phyloP scores from a whole-genome alignment of 2,329 filamentous ascomycete species.

The Diaporthe sp. region DNA sequence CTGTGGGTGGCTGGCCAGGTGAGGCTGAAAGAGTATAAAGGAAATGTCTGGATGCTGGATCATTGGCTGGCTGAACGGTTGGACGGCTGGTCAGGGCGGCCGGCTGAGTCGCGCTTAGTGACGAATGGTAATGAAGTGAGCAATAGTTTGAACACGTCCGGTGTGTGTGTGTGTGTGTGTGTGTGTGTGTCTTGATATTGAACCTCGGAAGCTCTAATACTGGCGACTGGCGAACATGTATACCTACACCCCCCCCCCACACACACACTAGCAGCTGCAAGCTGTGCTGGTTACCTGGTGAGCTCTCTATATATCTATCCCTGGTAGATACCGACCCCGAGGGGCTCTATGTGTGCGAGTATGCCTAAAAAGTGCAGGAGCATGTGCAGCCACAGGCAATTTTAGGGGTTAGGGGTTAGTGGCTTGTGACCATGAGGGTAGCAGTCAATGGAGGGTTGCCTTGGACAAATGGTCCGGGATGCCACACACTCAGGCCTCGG shows the following conservation, averaged over 20 bases:
- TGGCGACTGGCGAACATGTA: neutral
- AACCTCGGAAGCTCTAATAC: neutral
- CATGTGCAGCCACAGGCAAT: neutral
- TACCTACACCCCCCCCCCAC: neutral
- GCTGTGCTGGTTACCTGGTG: neutral
- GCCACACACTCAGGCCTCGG: no score
- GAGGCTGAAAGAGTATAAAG: constrained; percentile 30
- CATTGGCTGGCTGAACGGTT: neutral
- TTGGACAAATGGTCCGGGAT: no score
- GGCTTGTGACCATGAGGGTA: neutral
- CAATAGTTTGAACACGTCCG: neutral
- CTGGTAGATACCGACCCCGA: neutral
- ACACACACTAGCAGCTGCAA: no score
- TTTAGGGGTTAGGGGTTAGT: neutral
- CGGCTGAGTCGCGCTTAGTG: constrained; percentile 8
- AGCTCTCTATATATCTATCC: neutral
- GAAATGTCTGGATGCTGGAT: neutral
- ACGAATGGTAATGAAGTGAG: constrained; percentile 8
- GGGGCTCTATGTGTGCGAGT: neutral
- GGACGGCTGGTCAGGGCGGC: constrained; percentile 12
- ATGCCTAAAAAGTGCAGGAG: neutral
- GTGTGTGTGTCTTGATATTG: neutral
- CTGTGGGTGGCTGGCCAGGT: constrained; percentile 19
- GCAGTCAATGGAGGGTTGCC: no score
- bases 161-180: no score